Base-by-base conservation (phyloP, 2,329 filamentous ascomycete species). In the Colletotrichum lini region DNA sequence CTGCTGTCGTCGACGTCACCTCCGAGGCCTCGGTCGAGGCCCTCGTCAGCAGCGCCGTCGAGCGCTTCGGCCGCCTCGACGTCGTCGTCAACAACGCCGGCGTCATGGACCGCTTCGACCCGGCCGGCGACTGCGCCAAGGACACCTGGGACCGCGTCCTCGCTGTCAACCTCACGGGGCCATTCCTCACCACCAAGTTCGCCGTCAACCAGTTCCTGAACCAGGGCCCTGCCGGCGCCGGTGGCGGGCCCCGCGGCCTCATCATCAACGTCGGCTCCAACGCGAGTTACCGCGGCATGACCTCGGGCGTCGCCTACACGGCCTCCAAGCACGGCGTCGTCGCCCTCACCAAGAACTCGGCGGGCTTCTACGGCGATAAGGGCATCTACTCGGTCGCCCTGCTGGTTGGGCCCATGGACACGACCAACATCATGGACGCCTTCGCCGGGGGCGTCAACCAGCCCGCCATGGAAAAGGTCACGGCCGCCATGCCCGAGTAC, bases 11-110 rank as follows among this genome's bases (percentile, higher is more conserved):
- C 59, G 66, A 73, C 66, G 70, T 73, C 52, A 59, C 66, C 40
- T 66, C 63, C 38, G 72, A 73, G 21, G 4, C 45, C 59, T 65
- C 68, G 10, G 68, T 73, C 59, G 52, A 56, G 35, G 35, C 40
- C 30, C 68, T 73, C 53, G n/a, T 73, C 58, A 50, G 42, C n/a
- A 35, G 57, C 42, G 38, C 64, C 59, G 72, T 72, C 64, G 63
- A 66, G 53, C 62, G 63, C 57, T 73, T 73, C 59, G 64, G 75
- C 56, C 72, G 72, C n/a, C 72, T 81, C 5, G 89, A 91, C 78
- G 80, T 90, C 23, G 80, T 91, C 8, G 79, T 90, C 76, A 90
- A 90, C 79, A 89, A 88, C 73, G 88, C 88, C 15, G 89, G 85
- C 42, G 82, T 90, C 69, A 87, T 89, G 82, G 89, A 91, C 75